Evolutionary conservation across 139 green algal species (phyloP), one percentile per base, ranked within the genome.

Genomic region (Coelastrella sp.): DNA sequence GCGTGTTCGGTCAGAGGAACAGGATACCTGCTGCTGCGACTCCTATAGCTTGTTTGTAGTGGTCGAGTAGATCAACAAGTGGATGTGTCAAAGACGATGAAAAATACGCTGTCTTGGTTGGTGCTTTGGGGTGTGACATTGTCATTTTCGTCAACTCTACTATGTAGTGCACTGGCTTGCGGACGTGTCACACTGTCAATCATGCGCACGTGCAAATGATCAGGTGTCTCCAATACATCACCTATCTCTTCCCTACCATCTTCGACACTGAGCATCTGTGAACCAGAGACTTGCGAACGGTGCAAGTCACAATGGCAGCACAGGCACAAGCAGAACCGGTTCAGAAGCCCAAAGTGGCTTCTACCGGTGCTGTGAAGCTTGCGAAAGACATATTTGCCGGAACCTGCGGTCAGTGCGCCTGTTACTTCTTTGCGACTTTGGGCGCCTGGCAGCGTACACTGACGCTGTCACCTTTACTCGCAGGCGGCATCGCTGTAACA

Each of bases 401-500:
- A 5, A 97, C 94, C 53, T 95, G 91, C 83, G 93, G 93, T 95
- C 50, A 32, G 88, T 57, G 50, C 32, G 30, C 53, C 53, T 9
- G 21, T 64, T 23, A 7, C 35, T 48, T 84, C 2, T 66, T 13
- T 27, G 9, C 53, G 85, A 45, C 17, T 5, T 5, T 27, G 6
- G 53, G 53, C 53, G 53, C 53, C 53, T 21, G 11, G 21, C 53
- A 64, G 53, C 53, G 53, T 27, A 64, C 30, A 64, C 53, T 64
- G 21, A 64, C 53, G 53, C 21, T 9, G 19, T n/a, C 19, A 64
- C 30, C 19, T 19, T 5, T n/a, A 32, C 17, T 5, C 30, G 30
- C 89, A 96, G 95, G 96, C 66, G 96, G 96, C 59, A 96, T 99
- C 27, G 92, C 92, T 19, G 96, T 98, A 0, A 98, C 94, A 0